These are phyloP conservation scores for Chromosphaera perkinsii DNA, from an alignment of 208 protist genomes.

Conservation along the genomic window DNA sequence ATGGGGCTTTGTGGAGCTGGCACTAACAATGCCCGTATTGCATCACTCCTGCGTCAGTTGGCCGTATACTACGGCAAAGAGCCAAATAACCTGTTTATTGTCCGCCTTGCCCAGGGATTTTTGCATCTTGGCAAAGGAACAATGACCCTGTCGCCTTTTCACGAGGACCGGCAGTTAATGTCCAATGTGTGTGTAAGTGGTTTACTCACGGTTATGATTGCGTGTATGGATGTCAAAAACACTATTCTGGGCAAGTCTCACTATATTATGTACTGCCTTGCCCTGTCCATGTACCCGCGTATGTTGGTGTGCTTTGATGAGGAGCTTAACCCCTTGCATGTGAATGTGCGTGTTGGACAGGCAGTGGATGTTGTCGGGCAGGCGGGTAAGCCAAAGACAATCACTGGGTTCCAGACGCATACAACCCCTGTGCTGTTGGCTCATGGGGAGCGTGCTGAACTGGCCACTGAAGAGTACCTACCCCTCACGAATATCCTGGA, in stretches of 20 bases:
- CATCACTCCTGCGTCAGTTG: slow-evolving; percentile 83
- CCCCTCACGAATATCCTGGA: slow-evolving; percentile 66
- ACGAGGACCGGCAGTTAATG: slow-evolving; percentile 79
- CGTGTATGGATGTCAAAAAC: slow-evolving; percentile 68
- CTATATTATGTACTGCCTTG: slow-evolving; percentile 90
- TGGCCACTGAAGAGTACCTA: slow-evolving; percentile 85
- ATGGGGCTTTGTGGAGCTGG: slow-evolving; percentile 90
- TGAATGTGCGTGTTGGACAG: slow-evolving; percentile 77
- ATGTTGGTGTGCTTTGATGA: slow-evolving; percentile 95
- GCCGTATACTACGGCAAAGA: slow-evolving; percentile 92
- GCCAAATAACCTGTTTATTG: slow-evolving; percentile 67
- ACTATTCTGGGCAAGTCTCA: slow-evolving; percentile 82
- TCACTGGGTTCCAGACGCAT: slow-evolving; percentile 99
- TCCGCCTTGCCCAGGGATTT: slow-evolving; percentile 79
- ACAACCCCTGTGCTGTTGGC: slow-evolving; percentile 93
- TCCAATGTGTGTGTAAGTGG: not conserved
- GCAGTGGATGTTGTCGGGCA: slow-evolving; percentile 91
- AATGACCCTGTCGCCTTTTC: slow-evolving; percentile 86
- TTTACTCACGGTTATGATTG: slow-evolving; percentile 12
- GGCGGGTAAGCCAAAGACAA: slow-evolving; percentile 89
- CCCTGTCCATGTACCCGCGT: slow-evolving; percentile 82
- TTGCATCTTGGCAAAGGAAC: slow-evolving; percentile 97
- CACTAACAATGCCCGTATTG: slow-evolving; percentile 95
- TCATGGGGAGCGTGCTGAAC: slow-evolving; percentile 88
- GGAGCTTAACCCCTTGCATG: slow-evolving; percentile 76